phyloP scores from a whole-genome alignment of 2,329 filamentous ascomycete genomes.

The Trichocomaceae sp. region DNA sequence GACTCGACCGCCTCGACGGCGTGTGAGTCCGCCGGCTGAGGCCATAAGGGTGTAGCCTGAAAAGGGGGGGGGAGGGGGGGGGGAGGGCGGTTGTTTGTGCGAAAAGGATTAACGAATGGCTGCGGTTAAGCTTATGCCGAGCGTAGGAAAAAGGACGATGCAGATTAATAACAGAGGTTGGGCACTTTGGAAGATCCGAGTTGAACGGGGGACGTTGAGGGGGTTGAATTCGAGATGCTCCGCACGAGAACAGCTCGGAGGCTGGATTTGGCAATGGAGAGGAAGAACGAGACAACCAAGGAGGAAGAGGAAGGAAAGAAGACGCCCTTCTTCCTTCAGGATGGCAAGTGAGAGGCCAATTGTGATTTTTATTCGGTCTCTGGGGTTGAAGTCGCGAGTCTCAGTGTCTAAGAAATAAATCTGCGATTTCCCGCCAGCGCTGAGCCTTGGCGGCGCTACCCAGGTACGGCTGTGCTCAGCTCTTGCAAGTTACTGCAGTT shows the following conservation, averaged over 20 bases:
- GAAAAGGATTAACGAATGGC: constrained; percentile 15
- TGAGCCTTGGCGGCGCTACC: not conserved
- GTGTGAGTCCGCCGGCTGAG: constrained; percentile 64
- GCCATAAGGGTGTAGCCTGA: constrained; percentile 45
- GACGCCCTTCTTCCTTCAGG: not conserved
- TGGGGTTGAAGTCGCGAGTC: not conserved
- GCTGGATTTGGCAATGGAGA: constrained; percentile 2
- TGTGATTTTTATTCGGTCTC: not conserved
- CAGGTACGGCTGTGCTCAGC: too few relatives aligned
- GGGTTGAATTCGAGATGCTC: constrained; percentile 5
- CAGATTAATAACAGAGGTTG: not conserved
- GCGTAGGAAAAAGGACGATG: not conserved
- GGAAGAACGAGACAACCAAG: not conserved
- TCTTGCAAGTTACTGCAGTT: too few relatives aligned
- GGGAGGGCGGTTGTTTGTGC: constrained; percentile 8
- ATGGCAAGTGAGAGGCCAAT: constrained; percentile 2
- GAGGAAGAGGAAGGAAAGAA: not conserved
- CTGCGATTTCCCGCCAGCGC: not conserved
- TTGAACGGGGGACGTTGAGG: constrained; percentile 5
- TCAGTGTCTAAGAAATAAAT: not conserved
- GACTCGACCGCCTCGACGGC: constrained; percentile 58
- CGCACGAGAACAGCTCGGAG: constrained; percentile 12
- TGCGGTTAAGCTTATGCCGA: constrained; percentile 4
- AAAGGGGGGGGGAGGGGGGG: too few relatives aligned
- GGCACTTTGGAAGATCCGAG: not conserved